phyloP scores from a whole-genome alignment of 1,284 basidiomycete species.

The Moesziomyces parantarcticus region DNA sequence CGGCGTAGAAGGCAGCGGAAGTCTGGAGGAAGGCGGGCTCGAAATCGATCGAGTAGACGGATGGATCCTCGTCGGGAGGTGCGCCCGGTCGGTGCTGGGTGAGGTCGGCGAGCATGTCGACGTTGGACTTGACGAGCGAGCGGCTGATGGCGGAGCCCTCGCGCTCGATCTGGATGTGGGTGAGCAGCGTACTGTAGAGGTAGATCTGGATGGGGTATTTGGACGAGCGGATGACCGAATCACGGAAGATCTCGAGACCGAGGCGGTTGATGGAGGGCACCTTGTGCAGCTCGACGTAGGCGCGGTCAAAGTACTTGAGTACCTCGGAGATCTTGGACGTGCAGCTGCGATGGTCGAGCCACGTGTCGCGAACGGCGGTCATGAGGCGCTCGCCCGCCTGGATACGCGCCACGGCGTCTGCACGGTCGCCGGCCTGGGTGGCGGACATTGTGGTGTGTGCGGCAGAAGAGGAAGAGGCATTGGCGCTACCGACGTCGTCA shows the following conservation, averaged over 20 bases:
- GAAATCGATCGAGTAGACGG: conserved; percentile 85
- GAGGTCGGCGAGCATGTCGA: conserved; percentile 84
- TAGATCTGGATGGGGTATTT: conserved; percentile 81
- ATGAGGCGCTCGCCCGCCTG: conserved; percentile 84
- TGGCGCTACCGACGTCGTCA: conserved; percentile 15
- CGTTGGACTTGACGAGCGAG: conserved; percentile 85
- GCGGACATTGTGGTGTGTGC: conserved; percentile 44
- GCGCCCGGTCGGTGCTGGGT: conserved; percentile 67
- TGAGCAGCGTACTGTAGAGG: conserved; percentile 82
- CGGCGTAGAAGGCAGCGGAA: conserved; percentile 82
- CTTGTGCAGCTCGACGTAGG: conserved; percentile 59
- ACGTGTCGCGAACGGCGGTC: conserved; percentile 84
- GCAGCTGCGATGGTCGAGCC: conserved; percentile 92
- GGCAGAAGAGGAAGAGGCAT: conserved; percentile 15
- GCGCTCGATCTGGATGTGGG: conserved; percentile 88
- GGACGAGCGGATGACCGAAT: conserved; percentile 77
- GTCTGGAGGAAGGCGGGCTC: conserved; percentile 85
- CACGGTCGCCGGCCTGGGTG: conserved; percentile 47
- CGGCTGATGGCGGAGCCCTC: conserved; percentile 91
- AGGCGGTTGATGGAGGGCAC: conserved; percentile 79
- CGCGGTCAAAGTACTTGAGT: conserved; percentile 84
- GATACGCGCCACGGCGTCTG: conserved; percentile 61
- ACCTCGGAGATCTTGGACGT: conserved; percentile 91
- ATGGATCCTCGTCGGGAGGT: conserved; percentile 61
- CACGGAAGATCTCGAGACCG: conserved; percentile 85